These are phyloP conservation scores for Parachlorella kessleri DNA, from an alignment of 139 green algal genomes.

Conservation along the genomic window DNA sequence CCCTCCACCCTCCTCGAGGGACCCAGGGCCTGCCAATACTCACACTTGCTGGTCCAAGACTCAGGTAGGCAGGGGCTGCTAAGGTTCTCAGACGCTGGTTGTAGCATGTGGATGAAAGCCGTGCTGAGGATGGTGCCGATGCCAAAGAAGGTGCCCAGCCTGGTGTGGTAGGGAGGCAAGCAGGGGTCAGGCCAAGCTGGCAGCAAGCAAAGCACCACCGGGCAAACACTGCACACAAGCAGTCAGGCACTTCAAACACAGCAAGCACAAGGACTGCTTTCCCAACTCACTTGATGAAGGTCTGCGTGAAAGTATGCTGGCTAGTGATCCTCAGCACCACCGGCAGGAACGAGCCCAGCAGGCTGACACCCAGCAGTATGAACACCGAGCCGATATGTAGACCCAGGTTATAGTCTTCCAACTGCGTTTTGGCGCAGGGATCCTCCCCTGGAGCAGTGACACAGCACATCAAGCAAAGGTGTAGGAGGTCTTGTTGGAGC, in stretches of 20 bases:
- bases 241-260: background rate
- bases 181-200: background rate
- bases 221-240: too few species aligned
- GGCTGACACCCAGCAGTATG: conserved; percentile 25
- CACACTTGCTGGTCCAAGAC: conserved; percentile 23
- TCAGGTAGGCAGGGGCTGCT: conserved; percentile 36
- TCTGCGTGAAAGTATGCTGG: background rate
- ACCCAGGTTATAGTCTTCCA: conserved; percentile 26
- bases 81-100: conserved; percentile 15
- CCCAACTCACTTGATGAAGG: conserved; percentile 15
- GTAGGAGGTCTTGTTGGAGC: too few species aligned
- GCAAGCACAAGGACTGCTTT: background rate
- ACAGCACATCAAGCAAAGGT: too few species aligned
- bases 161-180: background rate
- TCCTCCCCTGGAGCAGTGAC: too few species aligned
- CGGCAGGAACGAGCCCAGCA: conserved; percentile 4
- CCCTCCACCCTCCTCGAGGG: too few species aligned
- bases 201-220: too few species aligned
- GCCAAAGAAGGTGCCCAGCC: conserved; percentile 9
- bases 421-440: too few species aligned
- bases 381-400: conserved; percentile 37
- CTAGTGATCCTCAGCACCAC: conserved; percentile 20
- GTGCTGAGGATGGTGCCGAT: conserved; percentile 37
- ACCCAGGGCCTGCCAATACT: too few species aligned
- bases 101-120: conserved; percentile 34